Evolutionary conservation across 768 basidiomycete genomes (phyloP).

Genomic region (Tylopilus felleus): DNA sequence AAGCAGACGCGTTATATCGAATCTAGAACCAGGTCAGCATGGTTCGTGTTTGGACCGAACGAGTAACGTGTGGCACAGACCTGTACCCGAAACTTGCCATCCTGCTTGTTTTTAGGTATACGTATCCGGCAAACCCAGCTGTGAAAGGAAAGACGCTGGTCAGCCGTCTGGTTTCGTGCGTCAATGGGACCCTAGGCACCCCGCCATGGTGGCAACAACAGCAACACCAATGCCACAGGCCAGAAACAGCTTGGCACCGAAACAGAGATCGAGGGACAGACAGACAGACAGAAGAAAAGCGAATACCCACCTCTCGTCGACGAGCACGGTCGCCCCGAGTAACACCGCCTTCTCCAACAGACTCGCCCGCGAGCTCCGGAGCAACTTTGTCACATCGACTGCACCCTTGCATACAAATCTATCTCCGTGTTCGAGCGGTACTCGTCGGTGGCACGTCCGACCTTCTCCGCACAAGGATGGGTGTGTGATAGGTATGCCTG

Average conservation of each 20-base stretch:
- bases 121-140: slow-evolving; percentile 68
- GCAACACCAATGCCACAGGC: neutral
- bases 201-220: neutral
- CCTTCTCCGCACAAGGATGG: slow-evolving; percentile 29
- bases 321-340: slow-evolving; percentile 57
- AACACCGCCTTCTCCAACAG: slow-evolving; percentile 48
- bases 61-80: slow-evolving; percentile 35
- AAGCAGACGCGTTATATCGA: slow-evolving; percentile 58
- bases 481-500: slow-evolving; percentile 40
- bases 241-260: neutral
- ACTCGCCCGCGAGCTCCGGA: slow-evolving; percentile 51
- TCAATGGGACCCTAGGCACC: neutral
- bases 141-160: neutral
- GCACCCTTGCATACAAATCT: slow-evolving; percentile 57
- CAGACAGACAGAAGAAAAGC: neutral
- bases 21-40: slow-evolving; percentile 40
- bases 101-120: slow-evolving; percentile 46
- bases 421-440: slow-evolving; percentile 37
- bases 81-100: slow-evolving; percentile 56
- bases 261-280: neutral
- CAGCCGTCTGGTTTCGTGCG: neutral
- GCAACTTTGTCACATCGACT: slow-evolving; percentile 56
- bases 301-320: slow-evolving; percentile 63
- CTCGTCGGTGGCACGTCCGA: slow-evolving; percentile 26
- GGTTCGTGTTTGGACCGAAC: neutral